These are phyloP conservation scores for Puccinia polysora DNA, from an alignment of 1,284 basidiomycete species.

Conservation along the genomic window DNA sequence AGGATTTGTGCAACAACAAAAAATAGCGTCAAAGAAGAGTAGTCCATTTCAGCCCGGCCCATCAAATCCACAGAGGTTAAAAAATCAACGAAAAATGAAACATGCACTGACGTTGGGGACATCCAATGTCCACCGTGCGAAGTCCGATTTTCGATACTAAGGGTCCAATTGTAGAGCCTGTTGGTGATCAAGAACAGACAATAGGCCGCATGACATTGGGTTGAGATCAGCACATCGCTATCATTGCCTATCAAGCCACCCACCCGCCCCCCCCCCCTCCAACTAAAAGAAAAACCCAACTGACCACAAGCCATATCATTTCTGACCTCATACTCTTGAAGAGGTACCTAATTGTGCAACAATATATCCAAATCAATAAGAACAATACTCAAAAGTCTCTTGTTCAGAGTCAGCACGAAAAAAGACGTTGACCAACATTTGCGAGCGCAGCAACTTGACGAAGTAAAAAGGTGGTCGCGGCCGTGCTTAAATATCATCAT, in stretches of 20 bases:
- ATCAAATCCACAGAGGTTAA: slow-evolving; percentile 51
- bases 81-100: slow-evolving; percentile 43
- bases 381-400: slow-evolving; percentile 56
- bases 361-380: background rate
- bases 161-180: slow-evolving; percentile 85
- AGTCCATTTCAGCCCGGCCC: slow-evolving; percentile 39
- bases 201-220: background rate
- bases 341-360: slow-evolving; percentile 64
- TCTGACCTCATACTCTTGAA: slow-evolving; percentile 87
- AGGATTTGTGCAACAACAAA: no score
- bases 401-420: slow-evolving; percentile 57
- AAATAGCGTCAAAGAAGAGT: no score
- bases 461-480: slow-evolving; percentile 60
- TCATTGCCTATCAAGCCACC: background rate
- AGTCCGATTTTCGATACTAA: slow-evolving; percentile 69
- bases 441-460: slow-evolving; percentile 57
- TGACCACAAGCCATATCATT: slow-evolving; percentile 62
- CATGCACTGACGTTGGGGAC: slow-evolving; percentile 60
- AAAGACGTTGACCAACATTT: slow-evolving; percentile 57
- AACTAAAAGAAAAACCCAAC: slow-evolving; percentile 19
- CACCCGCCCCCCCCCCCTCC: background rate
- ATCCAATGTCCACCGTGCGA: slow-evolving; percentile 82
- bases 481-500: slow-evolving; percentile 57
- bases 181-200: slow-evolving; percentile 53
- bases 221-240: slow-evolving; percentile 3